Evolutionary conservation across 805 yeast species (phyloP).

Genomic region (Ogataea naganishii): DNA sequence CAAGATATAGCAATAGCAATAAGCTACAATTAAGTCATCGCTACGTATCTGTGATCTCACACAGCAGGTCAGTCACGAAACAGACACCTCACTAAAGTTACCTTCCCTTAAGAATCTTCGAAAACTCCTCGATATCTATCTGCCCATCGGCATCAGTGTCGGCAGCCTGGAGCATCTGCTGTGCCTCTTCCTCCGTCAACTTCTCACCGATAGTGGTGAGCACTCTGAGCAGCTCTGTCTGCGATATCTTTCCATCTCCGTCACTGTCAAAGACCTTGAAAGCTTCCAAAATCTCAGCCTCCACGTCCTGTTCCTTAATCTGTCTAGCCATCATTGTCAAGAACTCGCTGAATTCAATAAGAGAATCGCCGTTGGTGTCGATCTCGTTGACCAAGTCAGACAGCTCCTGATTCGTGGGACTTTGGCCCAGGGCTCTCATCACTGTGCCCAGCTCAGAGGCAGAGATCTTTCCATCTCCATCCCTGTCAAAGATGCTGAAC

Average conservation of each 20-base stretch:
- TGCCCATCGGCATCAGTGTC: constrained; percentile 94
- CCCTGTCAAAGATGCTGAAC: constrained; percentile 92
- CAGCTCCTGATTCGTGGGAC: constrained; percentile 92
- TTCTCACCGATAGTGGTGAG: constrained; percentile 97
- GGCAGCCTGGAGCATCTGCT: constrained; percentile 94
- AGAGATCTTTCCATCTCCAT: constrained; percentile 94
- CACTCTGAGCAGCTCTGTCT: constrained; percentile 94
- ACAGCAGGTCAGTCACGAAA: no score
- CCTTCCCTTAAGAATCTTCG: constrained; percentile 76
- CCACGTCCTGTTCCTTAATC: constrained; percentile 93
- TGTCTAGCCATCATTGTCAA: constrained; percentile 85
- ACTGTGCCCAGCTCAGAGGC: constrained; percentile 95
- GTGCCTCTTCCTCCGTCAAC: constrained; percentile 93
- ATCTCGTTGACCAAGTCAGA: constrained; percentile 97
- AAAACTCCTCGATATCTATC: constrained; percentile 94
- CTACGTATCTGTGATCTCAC: no score
- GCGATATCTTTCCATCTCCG: constrained; percentile 94
- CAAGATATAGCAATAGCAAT: no score
- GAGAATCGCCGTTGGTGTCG: constrained; percentile 90
- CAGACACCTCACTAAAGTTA: constrained; percentile 20
- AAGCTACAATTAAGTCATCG: no score
- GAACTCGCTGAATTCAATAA: constrained; percentile 75
- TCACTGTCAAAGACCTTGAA: constrained; percentile 95
- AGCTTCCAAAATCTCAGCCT: constrained; percentile 95
- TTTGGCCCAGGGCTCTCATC: constrained; percentile 97